Conservation (phyloP, 169 alveolate genomes). For the Babesia bigemina region DNA sequence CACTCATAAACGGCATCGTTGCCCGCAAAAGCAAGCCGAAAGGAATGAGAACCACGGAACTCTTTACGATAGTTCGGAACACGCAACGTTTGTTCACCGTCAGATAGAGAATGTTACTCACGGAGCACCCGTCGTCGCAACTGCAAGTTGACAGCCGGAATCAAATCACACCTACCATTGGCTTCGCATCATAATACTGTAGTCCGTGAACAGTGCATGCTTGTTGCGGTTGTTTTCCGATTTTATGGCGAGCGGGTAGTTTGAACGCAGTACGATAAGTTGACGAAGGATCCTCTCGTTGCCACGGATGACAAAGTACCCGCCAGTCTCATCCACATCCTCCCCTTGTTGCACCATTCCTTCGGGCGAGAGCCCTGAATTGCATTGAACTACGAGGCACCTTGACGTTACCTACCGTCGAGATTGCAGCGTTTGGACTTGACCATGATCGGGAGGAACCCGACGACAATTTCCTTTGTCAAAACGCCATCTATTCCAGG, state of each 20-base stretch:
- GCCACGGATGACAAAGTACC: conserved; percentile 98
- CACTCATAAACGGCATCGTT: conserved; percentile 51
- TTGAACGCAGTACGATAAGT: conserved; percentile 86
- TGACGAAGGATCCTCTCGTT: conserved; percentile 95
- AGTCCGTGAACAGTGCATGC: conserved; percentile 73
- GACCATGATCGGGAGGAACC: conserved; percentile 97
- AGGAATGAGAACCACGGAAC: conserved; percentile 56
- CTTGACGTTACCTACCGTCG: conserved; percentile 63
- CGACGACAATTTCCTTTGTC: conserved; percentile 84
- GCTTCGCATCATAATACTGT: conserved; percentile 75
- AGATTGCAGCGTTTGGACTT: conserved; percentile 93
- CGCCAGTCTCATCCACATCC: conserved; percentile 98
- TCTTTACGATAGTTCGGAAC: conserved; percentile 71
- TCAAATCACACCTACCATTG: conserved; percentile 57
- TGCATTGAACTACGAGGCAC: too few relatives aligned
- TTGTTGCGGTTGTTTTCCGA: conserved; percentile 62
- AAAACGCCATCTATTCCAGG: conserved; percentile 74
- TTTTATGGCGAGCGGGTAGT: conserved; percentile 71
- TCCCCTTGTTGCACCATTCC: conserved; percentile 94
- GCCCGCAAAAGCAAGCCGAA: conserved; percentile 60
- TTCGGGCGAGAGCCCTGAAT: conserved; percentile 81
- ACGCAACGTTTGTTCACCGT: conserved; percentile 77
- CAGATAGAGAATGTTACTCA: conserved; percentile 70
- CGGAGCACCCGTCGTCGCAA: conserved; percentile 77
- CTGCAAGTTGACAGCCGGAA: not conserved